phyloP scores from a whole-genome alignment of 78 protist species.

The Dictyostelium citrinum region DNA sequence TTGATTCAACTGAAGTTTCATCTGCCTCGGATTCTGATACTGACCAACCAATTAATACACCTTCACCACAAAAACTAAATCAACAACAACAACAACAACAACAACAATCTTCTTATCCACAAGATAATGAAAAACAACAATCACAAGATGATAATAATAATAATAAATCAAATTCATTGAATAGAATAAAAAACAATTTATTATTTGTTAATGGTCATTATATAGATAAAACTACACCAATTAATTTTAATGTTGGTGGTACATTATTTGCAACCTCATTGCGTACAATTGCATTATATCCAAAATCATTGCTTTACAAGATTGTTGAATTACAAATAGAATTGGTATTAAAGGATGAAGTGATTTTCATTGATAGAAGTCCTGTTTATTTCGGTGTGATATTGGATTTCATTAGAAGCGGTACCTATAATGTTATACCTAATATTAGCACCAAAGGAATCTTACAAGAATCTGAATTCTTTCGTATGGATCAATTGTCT shows the following conservation, averaged over 20 bases:
- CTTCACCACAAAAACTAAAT: not conserved
- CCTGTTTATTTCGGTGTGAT: slow-evolving; percentile 32
- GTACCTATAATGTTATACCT: not conserved
- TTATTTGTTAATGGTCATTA: not conserved
- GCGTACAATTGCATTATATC: not conserved
- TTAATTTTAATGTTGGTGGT: slow-evolving; percentile 72
- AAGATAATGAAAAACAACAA: not conserved
- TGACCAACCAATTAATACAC: not conserved
- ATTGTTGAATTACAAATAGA: slow-evolving; percentile 58
- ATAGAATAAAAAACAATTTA: not conserved
- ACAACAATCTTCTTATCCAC: not conserved
- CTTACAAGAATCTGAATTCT: slow-evolving; percentile 22
- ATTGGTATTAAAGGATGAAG: slow-evolving; percentile 20
- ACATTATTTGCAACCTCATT: slow-evolving; percentile 44
- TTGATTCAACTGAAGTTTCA: not conserved
- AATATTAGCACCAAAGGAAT: slow-evolving; percentile 1
- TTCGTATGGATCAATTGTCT: not conserved
- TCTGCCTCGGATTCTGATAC: not conserved
- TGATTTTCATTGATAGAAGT: slow-evolving; percentile 53
- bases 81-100: not conserved
- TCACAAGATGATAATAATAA: not conserved
- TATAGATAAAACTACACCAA: slow-evolving; percentile 35
- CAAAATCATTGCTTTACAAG: slow-evolving; percentile 12
- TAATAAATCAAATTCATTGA: not conserved
- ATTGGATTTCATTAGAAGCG: slow-evolving; percentile 33